These are phyloP conservation scores for Nigrospora oryzae DNA, from an alignment of 2,329 filamentous ascomycete genomes.

Conservation along the genomic window DNA sequence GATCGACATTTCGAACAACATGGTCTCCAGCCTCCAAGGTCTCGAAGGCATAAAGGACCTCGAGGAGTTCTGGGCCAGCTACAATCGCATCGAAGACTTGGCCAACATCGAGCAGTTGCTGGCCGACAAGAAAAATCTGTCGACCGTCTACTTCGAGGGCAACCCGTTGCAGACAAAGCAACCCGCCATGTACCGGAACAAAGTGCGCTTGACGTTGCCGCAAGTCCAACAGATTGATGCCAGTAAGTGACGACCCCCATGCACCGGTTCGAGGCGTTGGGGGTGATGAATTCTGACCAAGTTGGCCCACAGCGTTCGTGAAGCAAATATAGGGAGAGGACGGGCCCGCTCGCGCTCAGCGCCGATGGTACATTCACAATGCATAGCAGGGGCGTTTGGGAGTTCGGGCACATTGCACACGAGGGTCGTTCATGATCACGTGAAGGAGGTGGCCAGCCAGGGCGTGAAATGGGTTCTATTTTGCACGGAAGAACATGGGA, in stretches of 20 bases:
- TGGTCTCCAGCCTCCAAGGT: conserved; percentile 66
- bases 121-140: conserved; percentile 67
- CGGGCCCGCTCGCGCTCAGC: no score
- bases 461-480: no score
- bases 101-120: conserved; percentile 73
- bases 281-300: no score
- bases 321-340: no score
- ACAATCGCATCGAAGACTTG: conserved; percentile 75
- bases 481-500: no score
- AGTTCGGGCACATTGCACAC: no score
- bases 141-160: conserved; percentile 93
- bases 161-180: conserved; percentile 76
- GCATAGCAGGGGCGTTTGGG: no score
- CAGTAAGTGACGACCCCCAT: conserved; percentile 54
- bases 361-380: no score
- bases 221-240: conserved; percentile 93
- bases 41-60: conserved; percentile 61
- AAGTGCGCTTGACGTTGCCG: conserved; percentile 79
- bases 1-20: conserved; percentile 86
- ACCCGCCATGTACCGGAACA: conserved; percentile 88
- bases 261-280: no score
- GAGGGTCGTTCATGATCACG: no score
- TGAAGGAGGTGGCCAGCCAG: no score
- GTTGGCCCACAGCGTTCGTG: no score
- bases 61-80: conserved; percentile 91